A percentile compares a stretch with the other conserved stretches of the same genome.
phyloP scores from a whole-genome alignment of 495 filamentous ascomycete species.

The Bacidia rubella region DNA sequence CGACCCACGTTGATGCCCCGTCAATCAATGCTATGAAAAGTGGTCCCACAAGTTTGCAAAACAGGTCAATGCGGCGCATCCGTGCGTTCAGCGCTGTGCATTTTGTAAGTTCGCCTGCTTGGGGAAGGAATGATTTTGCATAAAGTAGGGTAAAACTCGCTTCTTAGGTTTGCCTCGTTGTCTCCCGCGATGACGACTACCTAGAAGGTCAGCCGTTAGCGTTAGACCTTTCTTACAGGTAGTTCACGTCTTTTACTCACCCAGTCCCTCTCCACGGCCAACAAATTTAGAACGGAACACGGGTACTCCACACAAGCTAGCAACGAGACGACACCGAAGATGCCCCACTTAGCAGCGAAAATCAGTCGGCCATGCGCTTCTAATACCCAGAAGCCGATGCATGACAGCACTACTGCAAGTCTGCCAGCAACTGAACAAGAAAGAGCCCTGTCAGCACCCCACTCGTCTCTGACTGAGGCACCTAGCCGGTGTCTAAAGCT shows the following conservation, averaged over 20 bases:
- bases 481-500: no score
- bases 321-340: slow-evolving; percentile 26
- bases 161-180: not conserved
- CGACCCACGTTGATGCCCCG: slow-evolving; percentile 32
- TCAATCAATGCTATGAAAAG: slow-evolving; percentile 40
- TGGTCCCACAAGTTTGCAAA: slow-evolving; percentile 57
- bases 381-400: no score
- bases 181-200: slow-evolving; percentile 2
- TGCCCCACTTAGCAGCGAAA: no score
- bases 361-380: no score
- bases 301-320: slow-evolving; percentile 40
- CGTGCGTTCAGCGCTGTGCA: slow-evolving; percentile 39
- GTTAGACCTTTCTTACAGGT: not conserved
- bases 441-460: no score
- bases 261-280: slow-evolving; percentile 50
- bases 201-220: not conserved
- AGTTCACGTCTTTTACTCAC: slow-evolving; percentile 20
- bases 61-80: slow-evolving; percentile 59
- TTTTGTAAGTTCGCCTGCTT: no score
- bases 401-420: no score
- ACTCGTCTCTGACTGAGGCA: no score
- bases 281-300: slow-evolving; percentile 33
- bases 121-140: no score
- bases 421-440: no score
- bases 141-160: no score